A percentile compares a stretch with the other conserved stretches of the same genome.
Conservation (phyloP, 2,329 filamentous ascomycete species). For the Penicillium brevicompactum region DNA sequence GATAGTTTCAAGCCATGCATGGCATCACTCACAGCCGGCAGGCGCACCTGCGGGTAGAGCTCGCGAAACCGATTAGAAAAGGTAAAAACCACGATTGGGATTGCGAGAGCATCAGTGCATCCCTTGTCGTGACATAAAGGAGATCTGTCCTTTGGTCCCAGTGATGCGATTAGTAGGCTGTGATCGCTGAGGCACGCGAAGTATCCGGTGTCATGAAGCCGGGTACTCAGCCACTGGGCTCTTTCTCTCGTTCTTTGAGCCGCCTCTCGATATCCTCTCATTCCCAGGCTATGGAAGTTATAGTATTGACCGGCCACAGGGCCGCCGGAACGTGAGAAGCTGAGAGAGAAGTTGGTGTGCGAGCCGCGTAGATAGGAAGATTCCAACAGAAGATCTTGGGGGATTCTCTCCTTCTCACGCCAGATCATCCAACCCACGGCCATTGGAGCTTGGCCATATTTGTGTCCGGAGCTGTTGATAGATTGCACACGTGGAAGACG, state of each 20-base stretch:
- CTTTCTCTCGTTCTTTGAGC: background rate
- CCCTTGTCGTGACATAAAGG: background rate
- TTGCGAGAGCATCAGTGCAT: background rate
- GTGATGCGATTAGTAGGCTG: background rate
- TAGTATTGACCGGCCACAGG: conserved; percentile 70
- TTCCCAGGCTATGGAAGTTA: conserved; percentile 68
- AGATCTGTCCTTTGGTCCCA: background rate
- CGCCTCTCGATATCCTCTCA: conserved; percentile 56
- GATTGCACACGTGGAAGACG: conserved; percentile 40
- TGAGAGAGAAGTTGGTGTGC: conserved; percentile 57
- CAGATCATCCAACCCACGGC: conserved; percentile 70
- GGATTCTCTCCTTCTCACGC: conserved; percentile 63
- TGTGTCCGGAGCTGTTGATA: conserved; percentile 61
- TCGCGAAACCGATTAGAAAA: background rate
- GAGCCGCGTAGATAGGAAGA: conserved; percentile 62
- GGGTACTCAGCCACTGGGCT: background rate
- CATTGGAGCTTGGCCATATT: conserved; percentile 60
- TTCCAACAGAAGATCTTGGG: conserved; percentile 66
- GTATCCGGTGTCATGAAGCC: background rate
- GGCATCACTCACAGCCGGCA: conserved; percentile 1
- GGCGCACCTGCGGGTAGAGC: background rate
- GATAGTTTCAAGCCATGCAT: conserved; percentile 1
- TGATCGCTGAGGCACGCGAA: conserved; percentile 4
- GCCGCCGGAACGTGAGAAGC: conserved; percentile 67
- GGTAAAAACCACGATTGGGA: background rate